Base-by-base conservation (phyloP, 2,329 filamentous ascomycete genomes). In the Claviceps quebecensis region DNA sequence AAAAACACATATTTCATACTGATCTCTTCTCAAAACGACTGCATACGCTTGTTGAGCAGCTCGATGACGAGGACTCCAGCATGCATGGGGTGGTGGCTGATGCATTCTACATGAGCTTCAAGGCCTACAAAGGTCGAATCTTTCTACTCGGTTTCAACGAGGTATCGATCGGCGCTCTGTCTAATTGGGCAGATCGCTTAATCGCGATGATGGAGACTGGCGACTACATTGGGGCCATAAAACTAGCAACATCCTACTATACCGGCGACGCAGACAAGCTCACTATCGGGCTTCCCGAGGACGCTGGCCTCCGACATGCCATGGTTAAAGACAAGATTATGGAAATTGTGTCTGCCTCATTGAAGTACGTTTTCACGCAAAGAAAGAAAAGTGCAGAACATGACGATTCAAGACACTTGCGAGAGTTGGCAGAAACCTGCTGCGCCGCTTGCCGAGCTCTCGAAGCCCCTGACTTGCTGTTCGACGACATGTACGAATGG, bases 81-180 rank as follows among this genome's bases (percentile, higher is more conserved):
- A 86, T 97, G 82, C 93, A 97, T 67, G 91, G 91, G 2, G 90
- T 97, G 8, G 87, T 97, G 47, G 91, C 91, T 7, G 93, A 98
- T 72, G 93, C 90, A 0, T 98, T 96, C 60, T 91, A 91, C 63
- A 97, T 97, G 88, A 96, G 91, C 66, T 91, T 97, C 68, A 88
- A 87, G 61, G 79, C 88, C 3, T 98, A 97, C 69, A 98, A 97
- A 66, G 90, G 93, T 5, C 80, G 91, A 34, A 74, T 96, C 38
- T 98, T 98, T 62, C 71, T 97, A 4, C 74, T 98, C 8, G 90
- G 93, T n/a, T 90, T 91, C 69, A 93, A 91, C 61, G 91, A 97
- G 62, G 73, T 96, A 41, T 87, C 88, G 0, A 87, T 97, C 47
- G 93, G 93, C 2, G 86, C 86, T 4, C 69, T 98, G 37, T 97